Conservation (phyloP, 1,284 basidiomycete genomes). For the Leccinum pachyderme region DNA sequence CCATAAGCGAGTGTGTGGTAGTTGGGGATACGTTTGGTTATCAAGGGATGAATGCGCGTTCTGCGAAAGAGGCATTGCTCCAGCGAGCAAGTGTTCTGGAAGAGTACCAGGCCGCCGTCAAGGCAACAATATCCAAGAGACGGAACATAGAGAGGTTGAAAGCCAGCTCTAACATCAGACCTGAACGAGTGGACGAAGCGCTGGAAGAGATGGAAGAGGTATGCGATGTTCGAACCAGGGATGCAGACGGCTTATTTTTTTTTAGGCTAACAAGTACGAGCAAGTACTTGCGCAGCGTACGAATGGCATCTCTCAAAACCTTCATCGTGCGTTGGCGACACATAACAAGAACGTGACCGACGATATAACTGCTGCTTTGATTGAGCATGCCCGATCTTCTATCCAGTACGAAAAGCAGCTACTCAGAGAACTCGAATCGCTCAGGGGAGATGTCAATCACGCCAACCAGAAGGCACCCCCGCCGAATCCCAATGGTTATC, state of each 20-base stretch:
- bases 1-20: conserved; percentile 89
- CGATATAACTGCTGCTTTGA: conserved; percentile 81
- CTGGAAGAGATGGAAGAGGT: conserved; percentile 94
- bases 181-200: conserved; percentile 88
- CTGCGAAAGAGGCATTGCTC: conserved; percentile 87
- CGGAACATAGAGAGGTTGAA: conserved; percentile 88
- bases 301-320: conserved; percentile 86
- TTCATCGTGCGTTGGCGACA: conserved; percentile 78
- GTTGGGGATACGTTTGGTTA: conserved; percentile 91
- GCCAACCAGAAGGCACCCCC: conserved; percentile 60
- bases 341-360: conserved; percentile 86
- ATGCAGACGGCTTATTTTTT: conserved; percentile 10
- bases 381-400: conserved; percentile 88
- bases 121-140: conserved; percentile 87
- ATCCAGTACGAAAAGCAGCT: conserved; percentile 89
- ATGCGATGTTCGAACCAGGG: conserved; percentile 12
- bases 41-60: conserved; percentile 90
- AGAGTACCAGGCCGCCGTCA: conserved; percentile 88
- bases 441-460: conserved; percentile 70
- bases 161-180: conserved; percentile 81
- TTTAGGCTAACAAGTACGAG: conserved; percentile 84
- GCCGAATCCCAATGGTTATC: conserved; percentile 45
- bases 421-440: conserved; percentile 83
- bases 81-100: conserved; percentile 88
- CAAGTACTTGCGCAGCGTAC: conserved; percentile 77